These are phyloP conservation scores for Talaromyces sp. DNA, from an alignment of 2,329 filamentous ascomycete genomes.

Conservation along the genomic window DNA sequence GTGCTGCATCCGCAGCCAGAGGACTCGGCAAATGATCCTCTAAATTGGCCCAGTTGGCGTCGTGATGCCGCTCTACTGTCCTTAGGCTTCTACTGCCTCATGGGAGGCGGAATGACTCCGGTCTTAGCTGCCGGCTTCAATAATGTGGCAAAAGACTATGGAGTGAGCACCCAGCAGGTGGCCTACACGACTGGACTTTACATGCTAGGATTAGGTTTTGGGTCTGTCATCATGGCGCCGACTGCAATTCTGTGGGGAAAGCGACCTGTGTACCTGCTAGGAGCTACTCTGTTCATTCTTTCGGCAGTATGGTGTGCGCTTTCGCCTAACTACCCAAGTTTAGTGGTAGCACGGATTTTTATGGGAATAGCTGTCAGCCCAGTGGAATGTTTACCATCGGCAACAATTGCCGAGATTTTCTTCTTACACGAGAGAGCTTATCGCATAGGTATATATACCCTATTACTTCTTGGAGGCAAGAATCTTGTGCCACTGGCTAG, in stretches of 20 bases:
- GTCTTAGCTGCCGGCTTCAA: constrained; percentile 85
- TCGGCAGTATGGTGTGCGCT: constrained; percentile 78
- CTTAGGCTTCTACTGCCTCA: constrained; percentile 85
- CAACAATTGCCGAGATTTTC: constrained; percentile 93
- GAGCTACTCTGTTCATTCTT: constrained; percentile 69
- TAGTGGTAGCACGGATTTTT: constrained; percentile 76
- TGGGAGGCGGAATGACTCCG: constrained; percentile 89
- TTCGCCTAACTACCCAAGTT: constrained; percentile 73
- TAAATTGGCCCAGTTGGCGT: constrained; percentile 84
- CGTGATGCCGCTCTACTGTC: constrained; percentile 74
- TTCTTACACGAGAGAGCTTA: constrained; percentile 92
- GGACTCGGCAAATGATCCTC: constrained; percentile 80
- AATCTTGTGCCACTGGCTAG: constrained; percentile 84
- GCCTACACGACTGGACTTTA: constrained; percentile 85
- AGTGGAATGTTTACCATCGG: constrained; percentile 86
- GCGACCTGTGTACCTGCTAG: constrained; percentile 77
- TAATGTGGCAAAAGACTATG: constrained; percentile 63
- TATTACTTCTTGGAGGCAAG: constrained; percentile 83
- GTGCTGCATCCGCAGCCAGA: constrained; percentile 90
- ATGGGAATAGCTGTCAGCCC: constrained; percentile 85
- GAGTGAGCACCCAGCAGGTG: constrained; percentile 65
- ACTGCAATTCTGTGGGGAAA: constrained; percentile 91
- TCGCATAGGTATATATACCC: constrained; percentile 85
- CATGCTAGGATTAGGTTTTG: constrained; percentile 88
- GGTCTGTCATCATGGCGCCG: constrained; percentile 76